Conservation (phyloP, 2,329 filamentous ascomycete genomes). For the Magnaporthiopsis rhizophila region DNA sequence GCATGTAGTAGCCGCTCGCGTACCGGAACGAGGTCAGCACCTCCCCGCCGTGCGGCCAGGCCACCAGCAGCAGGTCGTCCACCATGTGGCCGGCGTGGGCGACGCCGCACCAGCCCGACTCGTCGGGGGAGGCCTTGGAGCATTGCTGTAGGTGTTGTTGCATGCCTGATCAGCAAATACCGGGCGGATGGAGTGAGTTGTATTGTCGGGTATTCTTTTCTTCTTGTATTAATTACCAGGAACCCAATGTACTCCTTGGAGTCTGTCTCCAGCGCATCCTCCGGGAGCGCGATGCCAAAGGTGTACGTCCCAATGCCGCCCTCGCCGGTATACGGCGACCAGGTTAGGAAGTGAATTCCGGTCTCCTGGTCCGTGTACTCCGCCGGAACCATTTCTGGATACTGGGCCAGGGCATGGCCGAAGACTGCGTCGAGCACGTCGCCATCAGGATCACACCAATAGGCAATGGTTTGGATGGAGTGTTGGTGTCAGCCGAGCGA, state of each 20-base stretch:
- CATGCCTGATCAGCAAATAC: background rate
- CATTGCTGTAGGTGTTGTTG: constrained; percentile 29
- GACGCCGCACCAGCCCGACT: constrained; percentile 50
- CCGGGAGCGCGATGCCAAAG: constrained; percentile 47
- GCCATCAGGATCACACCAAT: background rate
- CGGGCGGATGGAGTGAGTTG: too few relatives aligned
- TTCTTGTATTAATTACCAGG: constrained; percentile 29
- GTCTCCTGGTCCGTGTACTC: constrained; percentile 9
- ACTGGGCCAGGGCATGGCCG: constrained; percentile 1
- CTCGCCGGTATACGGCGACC: constrained; percentile 5
- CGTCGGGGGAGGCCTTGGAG: constrained; percentile 32
- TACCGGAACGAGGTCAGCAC: constrained; percentile 51
- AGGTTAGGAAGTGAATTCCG: constrained; percentile 12
- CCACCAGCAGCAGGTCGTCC: constrained; percentile 47
- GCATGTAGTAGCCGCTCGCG: constrained; percentile 49
- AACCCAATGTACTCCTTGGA: constrained; percentile 52
- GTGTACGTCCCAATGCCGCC: constrained; percentile 13
- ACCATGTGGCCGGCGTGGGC: constrained; percentile 50
- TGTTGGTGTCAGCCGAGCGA: background rate
- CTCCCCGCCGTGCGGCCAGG: constrained; percentile 45
- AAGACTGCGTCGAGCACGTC: background rate
- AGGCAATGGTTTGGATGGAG: background rate
- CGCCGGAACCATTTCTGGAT: background rate
- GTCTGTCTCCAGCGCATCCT: constrained; percentile 35
- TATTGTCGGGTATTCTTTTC: too few relatives aligned